These are phyloP conservation scores for Pulveroboletus sp. DNA, from an alignment of 768 basidiomycete genomes.

Conservation along the genomic window DNA sequence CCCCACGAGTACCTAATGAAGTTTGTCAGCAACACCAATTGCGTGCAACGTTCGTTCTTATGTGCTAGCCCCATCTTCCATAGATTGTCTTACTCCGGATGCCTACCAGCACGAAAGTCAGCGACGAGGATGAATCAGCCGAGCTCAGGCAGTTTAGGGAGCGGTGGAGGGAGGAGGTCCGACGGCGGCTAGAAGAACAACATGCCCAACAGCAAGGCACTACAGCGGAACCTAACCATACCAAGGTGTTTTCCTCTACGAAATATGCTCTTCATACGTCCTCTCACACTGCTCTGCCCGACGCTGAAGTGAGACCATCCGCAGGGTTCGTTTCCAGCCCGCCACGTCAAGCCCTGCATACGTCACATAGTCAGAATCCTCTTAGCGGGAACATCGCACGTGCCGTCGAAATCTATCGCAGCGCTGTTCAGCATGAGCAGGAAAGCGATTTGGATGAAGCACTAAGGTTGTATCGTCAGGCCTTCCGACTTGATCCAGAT, in stretches of 20 bases:
- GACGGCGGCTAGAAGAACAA: slow-evolving; percentile 26
- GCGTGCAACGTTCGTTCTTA: neutral
- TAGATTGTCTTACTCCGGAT: neutral
- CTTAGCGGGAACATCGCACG: slow-evolving; percentile 35
- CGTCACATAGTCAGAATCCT: slow-evolving; percentile 24
- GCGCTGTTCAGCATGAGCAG: slow-evolving; percentile 72
- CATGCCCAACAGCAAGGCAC: slow-evolving; percentile 4
- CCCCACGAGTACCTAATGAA: too few species aligned
- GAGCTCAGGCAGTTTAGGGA: slow-evolving; percentile 70
- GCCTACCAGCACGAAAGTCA: neutral
- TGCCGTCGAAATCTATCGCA: slow-evolving; percentile 64
- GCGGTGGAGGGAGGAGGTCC: slow-evolving; percentile 67
- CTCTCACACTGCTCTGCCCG: neutral
- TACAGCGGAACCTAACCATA: neutral
- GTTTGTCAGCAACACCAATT: slow-evolving; percentile 8
- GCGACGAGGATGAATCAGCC: slow-evolving; percentile 40
- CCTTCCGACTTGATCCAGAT: slow-evolving; percentile 70
- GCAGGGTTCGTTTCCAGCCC: slow-evolving; percentile 12
- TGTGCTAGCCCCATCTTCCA: neutral
- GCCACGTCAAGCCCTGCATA: slow-evolving; percentile 13
- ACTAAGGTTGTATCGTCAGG: slow-evolving; percentile 67
- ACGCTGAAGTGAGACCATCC: slow-evolving; percentile 6
- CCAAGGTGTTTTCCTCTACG: slow-evolving; percentile 4
- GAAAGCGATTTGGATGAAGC: slow-evolving; percentile 72
- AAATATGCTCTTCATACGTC: slow-evolving; percentile 2